phyloP scores from a whole-genome alignment of 345 rosid genomes.

The Lepidium sativum region DNA sequence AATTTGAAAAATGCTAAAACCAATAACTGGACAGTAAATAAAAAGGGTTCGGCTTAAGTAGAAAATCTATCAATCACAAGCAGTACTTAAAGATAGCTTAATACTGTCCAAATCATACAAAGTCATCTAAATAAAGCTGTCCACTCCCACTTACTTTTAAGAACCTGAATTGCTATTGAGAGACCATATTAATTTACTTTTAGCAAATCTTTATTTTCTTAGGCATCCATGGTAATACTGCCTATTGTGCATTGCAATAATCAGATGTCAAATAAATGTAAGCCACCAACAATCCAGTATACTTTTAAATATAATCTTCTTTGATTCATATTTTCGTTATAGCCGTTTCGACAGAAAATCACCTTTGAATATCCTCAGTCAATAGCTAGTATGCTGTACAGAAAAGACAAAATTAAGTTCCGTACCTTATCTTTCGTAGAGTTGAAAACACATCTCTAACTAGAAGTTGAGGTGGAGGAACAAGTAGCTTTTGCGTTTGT shows the following conservation, averaged over 20 bases:
- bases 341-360: not conserved
- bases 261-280: not conserved
- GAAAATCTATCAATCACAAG: not conserved
- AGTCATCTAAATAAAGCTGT: not conserved
- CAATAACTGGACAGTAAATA: not conserved
- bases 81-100: not conserved
- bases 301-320: not conserved
- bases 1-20: not conserved
- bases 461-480: slow-evolving; percentile 63
- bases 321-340: not conserved
- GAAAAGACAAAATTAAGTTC: not conserved
- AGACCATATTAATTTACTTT: not conserved
- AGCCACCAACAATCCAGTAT: not conserved
- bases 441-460: slow-evolving; percentile 57
- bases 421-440: slow-evolving; percentile 71
- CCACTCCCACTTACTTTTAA: not conserved
- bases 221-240: not conserved
- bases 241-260: not conserved
- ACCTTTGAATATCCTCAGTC: not conserved
- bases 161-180: not conserved
- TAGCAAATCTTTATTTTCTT: not conserved
- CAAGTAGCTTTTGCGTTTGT: slow-evolving; percentile 72
- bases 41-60: not conserved
- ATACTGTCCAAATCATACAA: not conserved
- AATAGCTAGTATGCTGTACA: not conserved